Evolutionary conservation across 441 rosid species (phyloP).

Genomic region (Omphalea diandra): DNA sequence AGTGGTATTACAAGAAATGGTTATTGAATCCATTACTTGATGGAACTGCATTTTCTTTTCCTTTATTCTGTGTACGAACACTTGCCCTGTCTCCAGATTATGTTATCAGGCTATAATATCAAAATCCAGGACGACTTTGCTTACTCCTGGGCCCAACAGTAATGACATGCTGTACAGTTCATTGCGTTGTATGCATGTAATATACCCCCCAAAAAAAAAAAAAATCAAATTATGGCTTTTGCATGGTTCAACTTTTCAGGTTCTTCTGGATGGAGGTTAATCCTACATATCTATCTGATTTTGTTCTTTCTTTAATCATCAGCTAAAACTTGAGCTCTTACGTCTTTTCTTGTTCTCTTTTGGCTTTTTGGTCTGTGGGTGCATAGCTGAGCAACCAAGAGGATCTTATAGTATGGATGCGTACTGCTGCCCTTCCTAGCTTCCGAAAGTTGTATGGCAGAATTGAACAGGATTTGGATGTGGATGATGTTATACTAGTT

Average conservation of each 20-base stretch:
- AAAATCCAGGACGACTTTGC: background rate
- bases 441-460: conserved; percentile 79
- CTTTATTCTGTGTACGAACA: background rate
- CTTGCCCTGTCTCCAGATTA: background rate
- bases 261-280: background rate
- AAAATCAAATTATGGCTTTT: background rate
- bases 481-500: conserved; percentile 49
- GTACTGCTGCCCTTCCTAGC: conserved; percentile 78
- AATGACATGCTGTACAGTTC: background rate
- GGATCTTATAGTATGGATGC: conserved; percentile 90
- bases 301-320: background rate
- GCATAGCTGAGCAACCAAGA: conserved; percentile 75
- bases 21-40: conserved; percentile 7
- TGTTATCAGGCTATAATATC: background rate
- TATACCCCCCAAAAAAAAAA: no score
- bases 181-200: background rate
- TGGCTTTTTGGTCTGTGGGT: conserved; percentile 17
- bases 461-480: conserved; percentile 75
- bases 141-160: background rate
- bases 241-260: background rate
- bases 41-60: background rate
- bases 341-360: conserved; percentile 12
- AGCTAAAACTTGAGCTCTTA: conserved; percentile 14
- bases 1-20: background rate
- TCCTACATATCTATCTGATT: no score